Evolutionary conservation across 768 basidiomycete species (phyloP).

Genomic region (Scleroderma bovista): DNA sequence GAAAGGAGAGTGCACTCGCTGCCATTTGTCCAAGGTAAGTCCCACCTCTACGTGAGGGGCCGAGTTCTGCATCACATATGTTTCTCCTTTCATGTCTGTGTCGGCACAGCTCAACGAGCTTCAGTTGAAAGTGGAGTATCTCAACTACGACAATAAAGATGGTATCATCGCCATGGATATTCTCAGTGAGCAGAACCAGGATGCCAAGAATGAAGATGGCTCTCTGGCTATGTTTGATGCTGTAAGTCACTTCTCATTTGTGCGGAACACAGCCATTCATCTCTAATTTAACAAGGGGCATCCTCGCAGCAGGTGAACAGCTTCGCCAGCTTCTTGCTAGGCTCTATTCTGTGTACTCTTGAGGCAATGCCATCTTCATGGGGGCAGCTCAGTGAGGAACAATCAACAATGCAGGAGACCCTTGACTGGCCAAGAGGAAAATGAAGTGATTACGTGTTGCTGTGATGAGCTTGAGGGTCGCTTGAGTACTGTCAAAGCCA

Average conservation of each 20-base stretch:
- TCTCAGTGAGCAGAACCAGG: too few relatives aligned
- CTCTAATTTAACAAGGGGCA: slow-evolving; percentile 63
- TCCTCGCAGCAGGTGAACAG: slow-evolving; percentile 94
- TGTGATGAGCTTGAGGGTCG: too few relatives aligned
- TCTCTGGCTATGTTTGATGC: slow-evolving; percentile 95
- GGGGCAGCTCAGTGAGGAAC: slow-evolving; percentile 85
- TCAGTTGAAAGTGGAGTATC: slow-evolving; percentile 81
- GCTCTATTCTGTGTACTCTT: slow-evolving; percentile 74
- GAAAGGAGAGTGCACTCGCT: slow-evolving; percentile 78
- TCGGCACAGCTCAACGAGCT: slow-evolving; percentile 91
- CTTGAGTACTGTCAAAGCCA: too few relatives aligned
- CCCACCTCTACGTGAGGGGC: slow-evolving; percentile 2
- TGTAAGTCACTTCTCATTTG: slow-evolving; percentile 42
- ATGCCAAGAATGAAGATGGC: slow-evolving; percentile 93
- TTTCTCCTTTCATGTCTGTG: slow-evolving; percentile 58
- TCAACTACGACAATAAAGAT: slow-evolving; percentile 97
- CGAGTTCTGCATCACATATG: slow-evolving; percentile 1
- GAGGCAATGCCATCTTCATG: slow-evolving; percentile 48
- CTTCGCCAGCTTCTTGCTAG: slow-evolving; percentile 79
- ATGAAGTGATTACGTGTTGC: slow-evolving; percentile 74
- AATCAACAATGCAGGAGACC: slow-evolving; percentile 79
- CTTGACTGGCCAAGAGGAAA: slow-evolving; percentile 93
- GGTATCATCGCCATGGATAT: slow-evolving; percentile 87
- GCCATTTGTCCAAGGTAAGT: slow-evolving; percentile 67
- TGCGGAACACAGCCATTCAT: slow-evolving; percentile 2